A percentile compares a stretch with the other conserved stretches of the same genome.
phyloP scores from a whole-genome alignment of 202 grass and related monocot genomes.

The Musa balbisiana region DNA sequence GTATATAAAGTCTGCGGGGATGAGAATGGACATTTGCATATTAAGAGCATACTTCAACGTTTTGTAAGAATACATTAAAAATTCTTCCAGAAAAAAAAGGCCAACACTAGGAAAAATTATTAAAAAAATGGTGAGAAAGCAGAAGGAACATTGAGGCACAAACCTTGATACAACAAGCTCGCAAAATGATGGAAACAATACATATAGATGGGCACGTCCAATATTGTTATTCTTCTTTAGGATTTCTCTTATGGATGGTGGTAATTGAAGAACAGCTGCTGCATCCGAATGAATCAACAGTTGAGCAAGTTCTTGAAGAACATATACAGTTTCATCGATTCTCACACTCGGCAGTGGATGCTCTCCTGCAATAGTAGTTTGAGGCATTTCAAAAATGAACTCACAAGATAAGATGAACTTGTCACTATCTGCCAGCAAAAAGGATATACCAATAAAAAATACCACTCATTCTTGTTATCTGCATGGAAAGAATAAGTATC shows the following conservation, averaged over 20 bases:
- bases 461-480: not conserved
- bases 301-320: conserved; percentile 90
- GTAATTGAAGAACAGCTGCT: conserved; percentile 53
- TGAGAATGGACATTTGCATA: no score
- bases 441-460: not conserved
- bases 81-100: not conserved
- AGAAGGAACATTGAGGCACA: conserved; percentile 22
- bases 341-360: conserved; percentile 64
- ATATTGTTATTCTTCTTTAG: conserved; percentile 39
- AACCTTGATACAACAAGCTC: conserved; percentile 96
- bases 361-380: conserved; percentile 57
- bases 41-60: no score
- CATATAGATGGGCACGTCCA: conserved; percentile 63
- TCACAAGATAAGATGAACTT: not conserved
- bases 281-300: conserved; percentile 62
- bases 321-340: conserved; percentile 71
- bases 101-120: not conserved
- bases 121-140: not conserved
- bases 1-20: no score
- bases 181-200: conserved; percentile 76
- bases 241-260: conserved; percentile 52
- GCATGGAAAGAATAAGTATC: not conserved
- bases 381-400: conserved; percentile 11
- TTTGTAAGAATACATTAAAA: no score
- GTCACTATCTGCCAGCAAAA: not conserved